A percentile compares a stretch with the other conserved stretches of the same genome.
These are phyloP conservation scores for Hanseniaspora uvarum DNA, from an alignment of 1,139 yeast genomes.

Conservation along the genomic window DNA sequence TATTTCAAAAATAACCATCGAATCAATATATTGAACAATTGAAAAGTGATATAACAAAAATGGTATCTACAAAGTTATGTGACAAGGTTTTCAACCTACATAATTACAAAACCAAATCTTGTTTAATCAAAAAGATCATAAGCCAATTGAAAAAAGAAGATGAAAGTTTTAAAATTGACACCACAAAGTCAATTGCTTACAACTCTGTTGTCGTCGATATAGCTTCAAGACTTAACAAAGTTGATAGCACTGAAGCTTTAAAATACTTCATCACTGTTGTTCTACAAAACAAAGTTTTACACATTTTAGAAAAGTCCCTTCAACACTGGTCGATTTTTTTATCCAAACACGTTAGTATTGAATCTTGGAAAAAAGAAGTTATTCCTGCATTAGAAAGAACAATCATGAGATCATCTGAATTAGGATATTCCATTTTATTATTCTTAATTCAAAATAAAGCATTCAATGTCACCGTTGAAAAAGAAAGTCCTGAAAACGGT, in stretches of 20 bases:
- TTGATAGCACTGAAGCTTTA: neutral
- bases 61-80: conserved; percentile 1
- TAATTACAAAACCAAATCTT: conserved; percentile 5
- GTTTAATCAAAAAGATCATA: neutral
- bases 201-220: conserved; percentile 3
- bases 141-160: neutral
- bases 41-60: neutral
- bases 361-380: conserved; percentile 16
- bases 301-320: neutral
- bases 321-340: conserved; percentile 15
- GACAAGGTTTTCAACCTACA: conserved; percentile 7
- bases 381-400: conserved; percentile 65
- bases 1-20: too few species aligned
- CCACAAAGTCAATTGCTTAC: conserved; percentile 2
- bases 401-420: conserved; percentile 71
- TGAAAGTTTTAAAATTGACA: neutral
- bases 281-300: neutral
- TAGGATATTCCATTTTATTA: conserved; percentile 44
- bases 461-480: conserved; percentile 17
- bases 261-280: neutral
- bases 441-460: neutral
- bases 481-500: conserved; percentile 33
- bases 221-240: neutral
- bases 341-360: conserved; percentile 16
- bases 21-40: neutral